Conservation (phyloP, 176 grass and related monocot genomes). For the Rhynchospora tenuis region DNA sequence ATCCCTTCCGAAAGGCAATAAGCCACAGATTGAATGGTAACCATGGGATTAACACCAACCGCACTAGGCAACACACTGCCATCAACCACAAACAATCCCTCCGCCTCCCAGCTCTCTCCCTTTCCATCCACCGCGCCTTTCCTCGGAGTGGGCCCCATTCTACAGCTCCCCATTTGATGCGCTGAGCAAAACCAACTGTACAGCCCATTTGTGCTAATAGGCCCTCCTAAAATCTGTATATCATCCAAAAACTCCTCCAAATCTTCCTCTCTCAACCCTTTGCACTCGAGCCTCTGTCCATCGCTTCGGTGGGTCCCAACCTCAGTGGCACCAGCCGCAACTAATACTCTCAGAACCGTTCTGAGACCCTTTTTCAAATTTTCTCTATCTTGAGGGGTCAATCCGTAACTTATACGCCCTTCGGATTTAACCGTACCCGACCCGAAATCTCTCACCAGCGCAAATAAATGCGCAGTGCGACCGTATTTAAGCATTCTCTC, state of each 20-base stretch:
- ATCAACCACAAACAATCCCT: slow-evolving; percentile 70
- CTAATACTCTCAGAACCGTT: slow-evolving; percentile 47
- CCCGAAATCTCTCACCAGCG: slow-evolving; percentile 60
- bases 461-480: slow-evolving; percentile 63
- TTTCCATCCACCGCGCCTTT: slow-evolving; percentile 60
- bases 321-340: slow-evolving; percentile 65
- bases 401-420: slow-evolving; percentile 38
- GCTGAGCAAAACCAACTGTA: slow-evolving; percentile 63
- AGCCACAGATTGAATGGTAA: slow-evolving; percentile 80
- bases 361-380: slow-evolving; percentile 49
- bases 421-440: slow-evolving; percentile 41
- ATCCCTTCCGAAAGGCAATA: slow-evolving; percentile 71
- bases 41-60: slow-evolving; percentile 83
- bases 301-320: slow-evolving; percentile 86
- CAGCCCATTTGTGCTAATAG: slow-evolving; percentile 27
- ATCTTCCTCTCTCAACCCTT: slow-evolving; percentile 42
- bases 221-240: slow-evolving; percentile 29
- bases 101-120: slow-evolving; percentile 85
- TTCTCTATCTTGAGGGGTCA: slow-evolving; percentile 29
- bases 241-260: slow-evolving; percentile 61
- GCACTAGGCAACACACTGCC: slow-evolving; percentile 63
- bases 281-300: slow-evolving; percentile 51
- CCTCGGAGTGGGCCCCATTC: slow-evolving; percentile 48
- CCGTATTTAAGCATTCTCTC: slow-evolving; percentile 57
- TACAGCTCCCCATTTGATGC: slow-evolving; percentile 86